Conservation (phyloP, 108 stramenopile species). For the Nitzschia palea region DNA sequence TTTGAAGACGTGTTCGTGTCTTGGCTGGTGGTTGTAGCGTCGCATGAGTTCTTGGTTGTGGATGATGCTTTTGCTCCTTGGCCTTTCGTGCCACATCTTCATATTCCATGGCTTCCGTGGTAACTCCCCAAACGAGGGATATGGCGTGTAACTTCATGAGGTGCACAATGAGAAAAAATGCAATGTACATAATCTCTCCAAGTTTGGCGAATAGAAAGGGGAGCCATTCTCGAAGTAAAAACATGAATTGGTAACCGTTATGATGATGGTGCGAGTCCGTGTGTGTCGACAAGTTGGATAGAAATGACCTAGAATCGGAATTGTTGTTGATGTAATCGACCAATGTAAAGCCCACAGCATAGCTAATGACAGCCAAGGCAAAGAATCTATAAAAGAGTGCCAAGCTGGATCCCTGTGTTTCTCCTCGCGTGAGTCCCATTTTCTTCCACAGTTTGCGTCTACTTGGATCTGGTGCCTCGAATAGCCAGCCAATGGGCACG, state of each 20-base stretch:
- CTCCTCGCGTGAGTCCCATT: slow-evolving; percentile 87
- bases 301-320: too few relatives aligned
- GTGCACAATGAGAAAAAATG: slow-evolving; percentile 84
- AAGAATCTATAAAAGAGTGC: slow-evolving; percentile 87
- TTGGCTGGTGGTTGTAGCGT: background rate
- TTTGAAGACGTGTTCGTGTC: slow-evolving; percentile 56
- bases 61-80: slow-evolving; percentile 22
- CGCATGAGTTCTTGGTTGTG: background rate
- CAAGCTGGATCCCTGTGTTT: slow-evolving; percentile 86
- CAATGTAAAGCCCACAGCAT: slow-evolving; percentile 63
- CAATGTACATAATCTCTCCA: slow-evolving; percentile 68
- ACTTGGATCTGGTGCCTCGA: slow-evolving; percentile 87
- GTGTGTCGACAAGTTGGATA: too few relatives aligned
- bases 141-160: slow-evolving; percentile 88
- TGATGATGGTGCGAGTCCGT: too few relatives aligned
- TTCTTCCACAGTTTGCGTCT: slow-evolving; percentile 69
- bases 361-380: slow-evolving; percentile 60
- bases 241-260: too few relatives aligned
- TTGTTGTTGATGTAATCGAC: slow-evolving; percentile 19
- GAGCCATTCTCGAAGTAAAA: slow-evolving; percentile 11
- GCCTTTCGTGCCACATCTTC: slow-evolving; percentile 73
- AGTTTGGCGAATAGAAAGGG: slow-evolving; percentile 41
- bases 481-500: slow-evolving; percentile 91
- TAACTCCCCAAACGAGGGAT: slow-evolving; percentile 86
- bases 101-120: slow-evolving; percentile 90